Percentiles rank a stretch among this genome's conserved stretches.
Conservation (phyloP, 2,329 filamentous ascomycete genomes). For the Fusarium foetens region DNA sequence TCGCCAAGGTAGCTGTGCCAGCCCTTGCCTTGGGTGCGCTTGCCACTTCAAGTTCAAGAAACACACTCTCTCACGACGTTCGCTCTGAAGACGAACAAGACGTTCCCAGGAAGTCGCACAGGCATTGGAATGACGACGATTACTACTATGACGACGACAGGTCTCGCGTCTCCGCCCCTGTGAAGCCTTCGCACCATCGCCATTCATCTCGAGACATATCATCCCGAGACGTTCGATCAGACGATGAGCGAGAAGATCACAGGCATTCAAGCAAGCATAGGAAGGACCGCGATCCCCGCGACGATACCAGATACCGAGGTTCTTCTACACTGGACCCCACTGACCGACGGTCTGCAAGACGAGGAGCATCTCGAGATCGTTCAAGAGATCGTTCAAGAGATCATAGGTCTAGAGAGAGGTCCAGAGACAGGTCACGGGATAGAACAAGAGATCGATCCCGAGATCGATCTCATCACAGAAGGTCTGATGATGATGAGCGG, state of each 20-base stretch:
- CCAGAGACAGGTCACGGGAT: slow-evolving; percentile 12
- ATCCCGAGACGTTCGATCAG: slow-evolving; percentile 33
- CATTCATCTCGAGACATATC: slow-evolving; percentile 30
- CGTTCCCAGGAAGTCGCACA: slow-evolving; percentile 13
- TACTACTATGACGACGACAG: slow-evolving; percentile 31
- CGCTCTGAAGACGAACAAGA: slow-evolving; percentile 30
- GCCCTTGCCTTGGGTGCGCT: slow-evolving; percentile 36
- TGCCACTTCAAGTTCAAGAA: slow-evolving; percentile 24
- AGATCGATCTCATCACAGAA: slow-evolving; percentile 26
- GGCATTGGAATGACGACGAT: slow-evolving; percentile 25
- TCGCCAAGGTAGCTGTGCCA: slow-evolving; percentile 30
- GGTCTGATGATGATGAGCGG: slow-evolving; percentile 48
- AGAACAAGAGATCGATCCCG: slow-evolving; percentile 26
- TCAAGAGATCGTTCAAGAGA: slow-evolving; percentile 17
- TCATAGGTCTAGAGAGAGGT: not conserved
- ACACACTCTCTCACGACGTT: slow-evolving; percentile 25
- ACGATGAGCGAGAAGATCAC: slow-evolving; percentile 31
- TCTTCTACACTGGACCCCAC: slow-evolving; percentile 18
- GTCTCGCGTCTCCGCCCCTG: slow-evolving; percentile 27
- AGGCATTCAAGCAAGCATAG: slow-evolving; percentile 32
- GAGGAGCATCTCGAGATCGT: slow-evolving; percentile 28
- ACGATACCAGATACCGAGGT: slow-evolving; percentile 24
- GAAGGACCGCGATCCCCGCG: slow-evolving; percentile 28
- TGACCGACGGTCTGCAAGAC: slow-evolving; percentile 29
- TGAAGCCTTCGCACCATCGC: slow-evolving; percentile 26